These are phyloP conservation scores for Amanita thiersii DNA, from an alignment of 768 basidiomycete genomes.

Conservation along the genomic window DNA sequence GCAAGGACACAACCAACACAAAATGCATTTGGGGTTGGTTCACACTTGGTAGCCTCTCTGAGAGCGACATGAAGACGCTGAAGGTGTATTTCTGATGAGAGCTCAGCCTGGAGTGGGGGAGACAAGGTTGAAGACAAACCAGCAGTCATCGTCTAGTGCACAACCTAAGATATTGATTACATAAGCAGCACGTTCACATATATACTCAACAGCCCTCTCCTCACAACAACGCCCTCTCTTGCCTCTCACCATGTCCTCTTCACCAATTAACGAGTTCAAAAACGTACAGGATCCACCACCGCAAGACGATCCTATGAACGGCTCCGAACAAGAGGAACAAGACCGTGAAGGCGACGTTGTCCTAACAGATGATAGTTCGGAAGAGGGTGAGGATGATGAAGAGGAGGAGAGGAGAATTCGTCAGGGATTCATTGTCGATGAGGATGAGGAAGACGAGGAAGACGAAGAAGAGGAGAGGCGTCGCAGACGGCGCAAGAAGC, in stretches of 20 bases:
- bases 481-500: conserved; percentile 60
- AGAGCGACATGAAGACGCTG: conserved; percentile 52
- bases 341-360: conserved; percentile 49
- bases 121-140: neutral
- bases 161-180: neutral
- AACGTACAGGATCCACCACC: conserved; percentile 20
- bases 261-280: conserved; percentile 25
- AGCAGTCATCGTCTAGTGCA: neutral
- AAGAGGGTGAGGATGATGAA: conserved; percentile 85
- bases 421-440: conserved; percentile 90
- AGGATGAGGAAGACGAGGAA: conserved; percentile 82
- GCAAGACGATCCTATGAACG: conserved; percentile 58
- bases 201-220: neutral
- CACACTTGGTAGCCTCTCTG: conserved; percentile 61
- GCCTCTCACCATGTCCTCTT: conserved; percentile 47
- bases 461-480: conserved; percentile 57
- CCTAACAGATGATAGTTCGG: conserved; percentile 78
- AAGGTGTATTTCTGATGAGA: conserved; percentile 1
- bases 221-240: conserved; percentile 13
- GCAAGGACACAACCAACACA: conserved; percentile 86
- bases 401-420: conserved; percentile 75
- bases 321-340: conserved; percentile 43
- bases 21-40: conserved; percentile 68
- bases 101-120: neutral
- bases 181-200: conserved; percentile 3